Evolutionary conservation across 352 stramenopile genomes (phyloP).

Genomic region (Thalassiosira ordinaria): DNA sequence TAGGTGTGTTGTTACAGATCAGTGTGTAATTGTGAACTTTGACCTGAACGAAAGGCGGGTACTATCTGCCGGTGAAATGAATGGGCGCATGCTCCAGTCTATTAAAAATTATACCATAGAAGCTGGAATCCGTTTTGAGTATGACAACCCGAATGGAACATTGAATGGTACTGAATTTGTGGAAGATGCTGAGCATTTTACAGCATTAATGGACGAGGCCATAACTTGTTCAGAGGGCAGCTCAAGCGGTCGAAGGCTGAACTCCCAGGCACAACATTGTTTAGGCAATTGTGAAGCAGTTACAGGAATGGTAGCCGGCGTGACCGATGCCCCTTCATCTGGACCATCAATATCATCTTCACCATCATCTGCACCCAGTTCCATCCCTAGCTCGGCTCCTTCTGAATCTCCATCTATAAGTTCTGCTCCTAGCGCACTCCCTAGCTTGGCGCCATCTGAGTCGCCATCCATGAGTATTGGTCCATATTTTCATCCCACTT

Average conservation of each 20-base stretch:
- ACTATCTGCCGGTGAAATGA: background rate
- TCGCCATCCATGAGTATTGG: background rate
- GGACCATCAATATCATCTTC: conserved; percentile 5
- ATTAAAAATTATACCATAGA: background rate
- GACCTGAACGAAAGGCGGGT: background rate
- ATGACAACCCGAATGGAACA: background rate
- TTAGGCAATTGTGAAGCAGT: too few relatives aligned
- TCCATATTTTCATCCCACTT: background rate
- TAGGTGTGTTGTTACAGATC: background rate
- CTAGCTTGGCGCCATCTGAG: background rate
- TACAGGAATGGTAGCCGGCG: background rate
- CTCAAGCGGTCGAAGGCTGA: background rate
- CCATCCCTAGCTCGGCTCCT: conserved; percentile 3
- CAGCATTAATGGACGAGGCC: background rate
- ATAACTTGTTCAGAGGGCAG: background rate
- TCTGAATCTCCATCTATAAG: conserved; percentile 9
- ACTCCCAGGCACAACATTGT: too few relatives aligned
- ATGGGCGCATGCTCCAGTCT: background rate
- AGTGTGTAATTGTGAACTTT: background rate
- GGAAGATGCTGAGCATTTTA: background rate
- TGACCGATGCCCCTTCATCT: conserved; percentile 11
- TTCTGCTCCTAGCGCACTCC: background rate
- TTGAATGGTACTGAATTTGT: background rate
- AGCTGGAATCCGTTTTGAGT: background rate
- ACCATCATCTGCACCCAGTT: conserved; percentile 3